Base-by-base conservation (phyloP, 805 yeast genomes). In the Suhomyces kilbournensis region DNA sequence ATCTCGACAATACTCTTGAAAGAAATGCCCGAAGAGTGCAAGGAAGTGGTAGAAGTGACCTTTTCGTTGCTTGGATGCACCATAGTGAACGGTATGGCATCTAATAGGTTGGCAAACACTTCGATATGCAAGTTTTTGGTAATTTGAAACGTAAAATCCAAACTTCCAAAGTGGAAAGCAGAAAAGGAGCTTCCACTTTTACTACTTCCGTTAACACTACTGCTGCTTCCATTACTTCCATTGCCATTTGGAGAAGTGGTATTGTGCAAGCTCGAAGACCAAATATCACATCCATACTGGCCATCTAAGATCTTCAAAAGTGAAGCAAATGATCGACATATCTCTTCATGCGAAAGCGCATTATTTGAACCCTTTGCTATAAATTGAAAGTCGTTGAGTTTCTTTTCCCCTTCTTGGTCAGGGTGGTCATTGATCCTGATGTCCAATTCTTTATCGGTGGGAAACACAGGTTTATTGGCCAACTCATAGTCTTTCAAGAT, bases 1-100 rank as follows among this genome's bases (percentile, higher is more conserved):
- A 90, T 72, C 53, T 93, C 98, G 23, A 92, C 81, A 2, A 86
- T 72, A 30, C 81, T 78, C 52, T 86, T 78, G 60, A 85, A 84
- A 9, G 83, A 80, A 2, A 85, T 75, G 2, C 53, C 53, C 38
- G 68, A 65, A 47, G 72, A 64, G 4, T 46, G 15, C 12, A 40
- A 15, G 8, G 25, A 19, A 3, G 25, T 22, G 20, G 44, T 40
- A 5, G 48, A 30, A 3, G 76, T 67, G 43, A 71, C 75, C 0
- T 76, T 68, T 59, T 88, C 80, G n/a, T 57, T 58, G 28, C 69
- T 71, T 26, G 67, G 48, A 5, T 75, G 69, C 4, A 66, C 71
- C 59, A 74, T 61, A 3, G 75, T 68, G 83, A 92, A 87, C 0
- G 98, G 94, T 44, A 87, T 73, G 2, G 87, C 76, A 28, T 88